A percentile compares a stretch with the other conserved stretches of the same genome.
phyloP scores from a whole-genome alignment of 306 rosid genomes.

The Prunus campanulata region DNA sequence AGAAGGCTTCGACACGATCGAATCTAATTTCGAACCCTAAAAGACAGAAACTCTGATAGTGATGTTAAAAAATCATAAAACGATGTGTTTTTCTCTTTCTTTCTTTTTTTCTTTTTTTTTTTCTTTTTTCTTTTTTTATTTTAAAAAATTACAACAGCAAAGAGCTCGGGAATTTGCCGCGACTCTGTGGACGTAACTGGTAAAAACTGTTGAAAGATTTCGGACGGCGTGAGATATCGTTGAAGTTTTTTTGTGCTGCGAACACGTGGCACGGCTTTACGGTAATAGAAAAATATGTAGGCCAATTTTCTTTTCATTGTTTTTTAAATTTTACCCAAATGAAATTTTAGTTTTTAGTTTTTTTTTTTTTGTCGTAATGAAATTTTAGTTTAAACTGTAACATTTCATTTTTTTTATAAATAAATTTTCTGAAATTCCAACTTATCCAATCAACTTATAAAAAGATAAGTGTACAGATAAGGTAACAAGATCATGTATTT shows the following conservation, averaged over 20 bases:
- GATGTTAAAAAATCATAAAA: slow-evolving; percentile 28
- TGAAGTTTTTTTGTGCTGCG: background rate
- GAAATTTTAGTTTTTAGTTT: no score
- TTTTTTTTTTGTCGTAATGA: no score
- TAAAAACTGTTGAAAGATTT: background rate
- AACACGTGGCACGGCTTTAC: no score
- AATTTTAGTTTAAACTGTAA: no score
- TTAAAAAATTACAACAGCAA: background rate
- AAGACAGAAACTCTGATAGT: slow-evolving; percentile 46
- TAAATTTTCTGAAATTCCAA: background rate
- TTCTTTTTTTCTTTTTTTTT: background rate
- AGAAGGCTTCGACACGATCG: slow-evolving; percentile 56
- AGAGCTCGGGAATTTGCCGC: background rate
- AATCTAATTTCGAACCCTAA: slow-evolving; percentile 56
- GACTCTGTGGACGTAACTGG: background rate
- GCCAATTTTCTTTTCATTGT: no score
- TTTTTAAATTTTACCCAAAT: no score
- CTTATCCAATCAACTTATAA: background rate
- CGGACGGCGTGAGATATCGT: background rate
- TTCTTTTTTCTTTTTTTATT: background rate
- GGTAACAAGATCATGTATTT: no score
- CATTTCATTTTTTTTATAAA: no score
- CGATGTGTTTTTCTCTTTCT: background rate
- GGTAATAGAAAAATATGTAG: no score
- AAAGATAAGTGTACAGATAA: no score